Evolutionary conservation across 129 eudicot genomes (phyloP).

Genomic region (Pulicaria dysenterica): DNA sequence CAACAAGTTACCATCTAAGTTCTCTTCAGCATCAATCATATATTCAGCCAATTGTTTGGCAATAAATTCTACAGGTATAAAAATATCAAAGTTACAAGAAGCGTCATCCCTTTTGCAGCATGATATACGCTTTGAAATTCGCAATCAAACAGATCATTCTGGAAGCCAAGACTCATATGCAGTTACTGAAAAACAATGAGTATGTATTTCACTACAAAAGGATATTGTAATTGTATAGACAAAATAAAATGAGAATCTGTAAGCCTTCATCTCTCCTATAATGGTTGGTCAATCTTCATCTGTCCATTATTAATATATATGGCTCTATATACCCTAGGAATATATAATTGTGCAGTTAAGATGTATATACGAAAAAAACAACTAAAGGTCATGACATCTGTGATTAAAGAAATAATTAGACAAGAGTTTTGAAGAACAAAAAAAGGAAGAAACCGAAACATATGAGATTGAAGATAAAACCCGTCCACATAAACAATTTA

Average conservation of each 20-base stretch:
- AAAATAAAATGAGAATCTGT: conserved; percentile 8
- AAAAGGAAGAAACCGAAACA: no score
- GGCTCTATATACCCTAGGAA: no score
- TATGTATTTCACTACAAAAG: neutral
- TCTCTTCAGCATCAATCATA: conserved; percentile 81
- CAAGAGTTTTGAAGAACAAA: no score
- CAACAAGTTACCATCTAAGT: conserved; percentile 58
- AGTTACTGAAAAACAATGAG: neutral
- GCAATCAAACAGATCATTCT: neutral
- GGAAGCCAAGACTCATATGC: conserved; percentile 14
- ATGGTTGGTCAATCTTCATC: no score
- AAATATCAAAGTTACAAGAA: neutral
- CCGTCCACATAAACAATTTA: no score
- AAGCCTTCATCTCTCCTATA: conserved; percentile 45
- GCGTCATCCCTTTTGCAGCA: no score
- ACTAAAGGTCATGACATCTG: no score
- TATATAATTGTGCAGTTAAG: no score
- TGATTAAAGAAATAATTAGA: no score
- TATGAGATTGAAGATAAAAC: no score
- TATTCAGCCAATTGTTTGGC: conserved; percentile 59
- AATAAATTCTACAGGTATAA: conserved; percentile 48
- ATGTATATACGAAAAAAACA: no score
- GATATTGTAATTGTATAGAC: neutral
- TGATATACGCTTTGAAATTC: neutral
- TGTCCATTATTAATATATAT: no score